Conservation (phyloP, 1,284 basidiomycete genomes). For the Leccinum griseonigrum region DNA sequence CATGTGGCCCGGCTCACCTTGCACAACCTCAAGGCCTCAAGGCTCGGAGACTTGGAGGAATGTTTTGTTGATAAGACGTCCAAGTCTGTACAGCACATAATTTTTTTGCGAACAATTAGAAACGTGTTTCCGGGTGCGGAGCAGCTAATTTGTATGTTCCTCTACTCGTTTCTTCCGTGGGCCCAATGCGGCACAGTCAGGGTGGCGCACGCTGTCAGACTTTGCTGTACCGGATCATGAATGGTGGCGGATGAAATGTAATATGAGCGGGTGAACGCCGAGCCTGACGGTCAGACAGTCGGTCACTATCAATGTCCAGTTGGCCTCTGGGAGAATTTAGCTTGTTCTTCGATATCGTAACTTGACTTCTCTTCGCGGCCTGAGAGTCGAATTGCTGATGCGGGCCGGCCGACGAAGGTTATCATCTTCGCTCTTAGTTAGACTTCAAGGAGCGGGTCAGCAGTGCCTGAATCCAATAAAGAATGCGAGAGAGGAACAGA, state of each 20-base stretch:
- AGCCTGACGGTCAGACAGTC: neutral
- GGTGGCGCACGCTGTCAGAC: neutral
- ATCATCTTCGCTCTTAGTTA: slow-evolving; percentile 24
- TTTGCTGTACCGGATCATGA: neutral
- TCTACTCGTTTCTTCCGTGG: neutral
- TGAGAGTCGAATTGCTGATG: slow-evolving; percentile 15
- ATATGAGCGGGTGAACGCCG: neutral
- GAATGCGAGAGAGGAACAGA: slow-evolving; percentile 12
- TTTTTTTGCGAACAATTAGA: neutral
- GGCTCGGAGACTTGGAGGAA: neutral
- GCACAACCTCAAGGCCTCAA: neutral
- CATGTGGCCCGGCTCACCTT: too few relatives aligned
- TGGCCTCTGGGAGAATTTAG: neutral
- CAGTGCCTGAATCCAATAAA: slow-evolving; percentile 17
- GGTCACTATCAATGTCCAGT: neutral
- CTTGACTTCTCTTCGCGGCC: slow-evolving; percentile 16
- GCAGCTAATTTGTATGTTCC: neutral
- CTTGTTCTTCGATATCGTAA: neutral
- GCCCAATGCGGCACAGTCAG: neutral
- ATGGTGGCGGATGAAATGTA: neutral
- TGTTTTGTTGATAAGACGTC: neutral
- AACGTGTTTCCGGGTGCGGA: neutral
- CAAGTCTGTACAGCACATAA: neutral
- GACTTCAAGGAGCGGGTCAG: slow-evolving; percentile 5
- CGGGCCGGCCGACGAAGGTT: slow-evolving; percentile 19